These are phyloP conservation scores for Komagataea norvegica DNA, from an alignment of 1,139 yeast genomes.

Conservation along the genomic window DNA sequence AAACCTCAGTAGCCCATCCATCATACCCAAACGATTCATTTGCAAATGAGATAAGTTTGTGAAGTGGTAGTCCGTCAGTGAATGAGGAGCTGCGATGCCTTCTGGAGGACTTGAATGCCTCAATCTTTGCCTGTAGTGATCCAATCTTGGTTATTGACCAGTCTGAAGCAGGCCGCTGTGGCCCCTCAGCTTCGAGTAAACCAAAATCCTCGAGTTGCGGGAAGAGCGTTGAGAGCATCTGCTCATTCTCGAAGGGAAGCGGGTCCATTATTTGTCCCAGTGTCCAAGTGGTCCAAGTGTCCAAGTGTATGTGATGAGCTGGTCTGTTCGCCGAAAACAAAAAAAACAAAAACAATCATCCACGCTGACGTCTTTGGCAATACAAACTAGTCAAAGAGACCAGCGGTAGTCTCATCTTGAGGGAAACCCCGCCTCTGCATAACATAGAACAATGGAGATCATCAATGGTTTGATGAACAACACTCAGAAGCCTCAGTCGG, in stretches of 20 bases:
- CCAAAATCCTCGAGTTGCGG: constrained; percentile 5
- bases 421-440: too few species aligned
- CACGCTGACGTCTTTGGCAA: not conserved
- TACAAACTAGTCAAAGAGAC: too few species aligned
- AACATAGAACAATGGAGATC: constrained; percentile 44
- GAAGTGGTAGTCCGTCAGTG: constrained; percentile 18
- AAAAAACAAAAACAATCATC: constrained; percentile 1
- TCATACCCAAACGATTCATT: constrained; percentile 46
- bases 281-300: too few species aligned
- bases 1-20: constrained; percentile 45
- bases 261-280: too few species aligned
- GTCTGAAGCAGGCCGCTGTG: constrained; percentile 19
- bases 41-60: constrained; percentile 27
- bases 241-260: too few species aligned
- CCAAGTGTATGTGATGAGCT: too few species aligned
- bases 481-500: constrained; percentile 46
- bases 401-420: too few species aligned
- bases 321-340: too few species aligned
- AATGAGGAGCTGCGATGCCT: constrained; percentile 3
- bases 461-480: constrained; percentile 46
- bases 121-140: constrained; percentile 23
- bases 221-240: constrained; percentile 1
- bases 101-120: constrained; percentile 9
- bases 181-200: constrained; percentile 1
- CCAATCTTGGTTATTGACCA: constrained; percentile 25